Base-by-base conservation (phyloP, 1,139 yeast genomes). In the Lodderomyces beijingensis region DNA sequence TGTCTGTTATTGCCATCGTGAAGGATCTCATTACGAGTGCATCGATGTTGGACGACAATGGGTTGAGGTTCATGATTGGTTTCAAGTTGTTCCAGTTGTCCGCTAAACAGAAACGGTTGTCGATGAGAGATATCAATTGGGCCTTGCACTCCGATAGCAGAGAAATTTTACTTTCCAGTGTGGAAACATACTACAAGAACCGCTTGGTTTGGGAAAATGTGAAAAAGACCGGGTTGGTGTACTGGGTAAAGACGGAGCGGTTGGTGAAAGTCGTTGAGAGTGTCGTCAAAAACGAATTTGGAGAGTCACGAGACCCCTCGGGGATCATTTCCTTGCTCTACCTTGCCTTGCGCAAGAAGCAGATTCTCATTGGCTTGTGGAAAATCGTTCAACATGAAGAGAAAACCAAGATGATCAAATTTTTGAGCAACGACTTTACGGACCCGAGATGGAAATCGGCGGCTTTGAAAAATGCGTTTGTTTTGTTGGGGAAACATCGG, bases 401-500 rank as follows among this genome's bases (percentile, higher is more conserved):
- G 48, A 88, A 81, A 45, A 77, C 74, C 25, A 88, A 89, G 51
- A 85, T 91, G 76, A 46, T 87, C 34, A 79, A 71, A 46, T 82
- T 91, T 46, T 62, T 91, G 46, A 65, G 68, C 14, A 82, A 89
- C 50, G 93, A 93, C 52, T 91, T 89, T 50, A 61, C 60, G 1
- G 74, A 77, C 35, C 67, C 72, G 8, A 64, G 96, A 32, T 89
- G 96, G 96, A 72, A 66, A 44, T 72, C 86, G 0, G 96, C 96
- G 0, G 96, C 98, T 0, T 59, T 77, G 49, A 91, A 91, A 50
- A 91, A 91, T 58, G 98, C 98, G 0, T 91, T 77, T 63, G 97
- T 88, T 0, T 61, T 91, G 27, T 57, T 91, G 41, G 88, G 97
- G 36, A 86, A 87, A 49, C 98, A 88, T 53, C 64, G 97, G 27